A percentile compares a stretch with the other conserved stretches of the same genome.
These are phyloP conservation scores for Stephania cephalantha DNA, from an alignment of 164 flowering plant species.

Conservation along the genomic window DNA sequence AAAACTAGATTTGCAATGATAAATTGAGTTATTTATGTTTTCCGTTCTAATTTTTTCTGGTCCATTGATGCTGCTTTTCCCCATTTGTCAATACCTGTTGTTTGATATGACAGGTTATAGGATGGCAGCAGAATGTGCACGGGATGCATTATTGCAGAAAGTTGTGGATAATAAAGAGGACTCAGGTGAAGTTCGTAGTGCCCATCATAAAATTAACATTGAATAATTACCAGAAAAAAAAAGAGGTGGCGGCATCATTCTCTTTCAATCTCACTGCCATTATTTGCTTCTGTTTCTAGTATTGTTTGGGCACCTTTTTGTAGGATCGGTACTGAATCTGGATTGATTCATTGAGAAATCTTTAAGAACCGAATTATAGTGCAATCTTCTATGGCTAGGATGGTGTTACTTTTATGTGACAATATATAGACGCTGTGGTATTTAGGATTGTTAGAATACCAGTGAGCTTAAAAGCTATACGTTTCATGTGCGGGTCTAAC, in stretches of 20 bases:
- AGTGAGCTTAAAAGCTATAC: too few species aligned
- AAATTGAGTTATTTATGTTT: not conserved
- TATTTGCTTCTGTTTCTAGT: not conserved
- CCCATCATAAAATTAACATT: not conserved
- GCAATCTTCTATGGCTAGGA: not conserved
- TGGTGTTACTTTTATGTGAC: not conserved
- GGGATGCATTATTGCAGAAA: constrained; percentile 60
- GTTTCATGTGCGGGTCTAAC: too few species aligned
- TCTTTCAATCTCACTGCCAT: not conserved
- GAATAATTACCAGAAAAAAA: not conserved
- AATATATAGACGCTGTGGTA: not conserved
- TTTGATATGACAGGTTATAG: constrained; percentile 51
- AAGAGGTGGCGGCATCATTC: not conserved
- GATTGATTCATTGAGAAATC: not conserved
- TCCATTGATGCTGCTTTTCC: not conserved
- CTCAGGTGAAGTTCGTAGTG: constrained; percentile 39
- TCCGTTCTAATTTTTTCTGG: not conserved
- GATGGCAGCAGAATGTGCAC: constrained; percentile 97
- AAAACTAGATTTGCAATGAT: not conserved
- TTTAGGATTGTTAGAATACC: not conserved
- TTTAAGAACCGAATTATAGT: not conserved
- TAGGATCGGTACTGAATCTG: not conserved
- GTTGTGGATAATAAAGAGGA: constrained; percentile 74
- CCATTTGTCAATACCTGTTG: not conserved
- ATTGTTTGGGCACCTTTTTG: not conserved